phyloP scores from a whole-genome alignment of 345 rosid genomes.

The Hirschfeldia incana region DNA sequence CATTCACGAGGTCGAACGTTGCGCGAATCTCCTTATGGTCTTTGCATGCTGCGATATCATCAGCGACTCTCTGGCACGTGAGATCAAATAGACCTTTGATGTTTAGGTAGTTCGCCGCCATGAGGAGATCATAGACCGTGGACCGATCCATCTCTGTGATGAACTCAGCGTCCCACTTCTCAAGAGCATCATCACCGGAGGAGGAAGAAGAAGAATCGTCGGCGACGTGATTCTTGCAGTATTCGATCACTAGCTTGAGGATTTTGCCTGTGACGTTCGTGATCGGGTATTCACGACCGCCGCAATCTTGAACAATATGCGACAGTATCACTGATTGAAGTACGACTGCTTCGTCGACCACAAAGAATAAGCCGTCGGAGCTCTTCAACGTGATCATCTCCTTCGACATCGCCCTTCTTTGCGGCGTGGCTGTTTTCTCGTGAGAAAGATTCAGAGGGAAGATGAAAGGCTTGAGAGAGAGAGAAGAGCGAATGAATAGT shows the following conservation, averaged over 20 bases:
- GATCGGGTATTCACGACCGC: conserved; percentile 46
- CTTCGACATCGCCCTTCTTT: conserved; percentile 9
- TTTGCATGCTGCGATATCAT: conserved; percentile 42
- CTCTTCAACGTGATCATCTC: conserved; percentile 43
- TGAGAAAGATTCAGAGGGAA: background rate
- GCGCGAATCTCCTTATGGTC: conserved; percentile 47
- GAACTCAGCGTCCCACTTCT: conserved; percentile 62
- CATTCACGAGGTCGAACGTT: conserved; percentile 54
- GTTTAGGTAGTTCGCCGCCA: conserved; percentile 60
- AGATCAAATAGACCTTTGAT: conserved; percentile 52
- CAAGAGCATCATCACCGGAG: conserved; percentile 40
- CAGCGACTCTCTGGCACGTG: conserved; percentile 59
- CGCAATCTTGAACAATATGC: conserved; percentile 57
- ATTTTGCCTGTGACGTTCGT: conserved; percentile 52
- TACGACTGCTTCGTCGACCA: conserved; percentile 53
- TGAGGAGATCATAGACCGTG: conserved; percentile 54
- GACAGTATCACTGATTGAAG: conserved; percentile 47
- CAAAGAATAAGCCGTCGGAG: conserved; percentile 56
- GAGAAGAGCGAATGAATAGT: background rate
- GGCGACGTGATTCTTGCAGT: conserved; percentile 55
- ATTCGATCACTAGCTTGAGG: conserved; percentile 62
- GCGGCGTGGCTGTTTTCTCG: background rate
- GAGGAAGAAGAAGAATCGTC: too few species aligned
- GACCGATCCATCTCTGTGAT: conserved; percentile 47
- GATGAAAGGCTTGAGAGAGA: background rate